Conservation (phyloP, 768 basidiomycete genomes). For the Crucibulum laeve region DNA sequence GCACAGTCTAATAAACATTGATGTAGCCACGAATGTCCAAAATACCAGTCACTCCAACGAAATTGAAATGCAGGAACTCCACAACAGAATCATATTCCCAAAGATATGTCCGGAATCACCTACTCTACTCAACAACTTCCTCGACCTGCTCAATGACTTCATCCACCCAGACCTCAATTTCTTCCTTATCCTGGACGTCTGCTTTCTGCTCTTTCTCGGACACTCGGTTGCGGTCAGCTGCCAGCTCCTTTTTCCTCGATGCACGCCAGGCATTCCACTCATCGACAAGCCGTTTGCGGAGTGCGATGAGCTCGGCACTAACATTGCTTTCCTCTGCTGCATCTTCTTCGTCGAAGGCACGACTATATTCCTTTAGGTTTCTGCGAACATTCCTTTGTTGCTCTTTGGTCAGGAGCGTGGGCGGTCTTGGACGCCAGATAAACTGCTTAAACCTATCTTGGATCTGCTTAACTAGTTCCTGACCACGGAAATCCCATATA, state of each 20-base stretch:
- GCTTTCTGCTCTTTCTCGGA: conserved; percentile 27
- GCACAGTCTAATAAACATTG: conserved; percentile 13
- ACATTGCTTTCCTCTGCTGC: conserved; percentile 93
- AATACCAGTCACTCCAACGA: conserved; percentile 8
- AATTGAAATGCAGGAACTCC: too few species aligned
- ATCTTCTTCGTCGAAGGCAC: conserved; percentile 94
- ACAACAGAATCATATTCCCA: too few species aligned
- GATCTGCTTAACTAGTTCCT: conserved; percentile 84
- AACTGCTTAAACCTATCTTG: conserved; percentile 98
- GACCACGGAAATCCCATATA: conserved; percentile 98
- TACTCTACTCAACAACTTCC: conserved; percentile 52
- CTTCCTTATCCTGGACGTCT: conserved; percentile 69
- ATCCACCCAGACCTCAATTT: conserved; percentile 92
- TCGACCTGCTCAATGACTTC: conserved; percentile 91
- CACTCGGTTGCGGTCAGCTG: conserved; percentile 41
- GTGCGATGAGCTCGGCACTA: conserved; percentile 88
- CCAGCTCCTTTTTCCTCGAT: conserved; percentile 62
- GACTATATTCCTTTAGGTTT: conserved; percentile 88
- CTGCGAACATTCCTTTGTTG: conserved; percentile 82
- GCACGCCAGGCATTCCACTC: conserved; percentile 99
- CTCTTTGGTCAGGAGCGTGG: conserved; percentile 80
- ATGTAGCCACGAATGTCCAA: conserved; percentile 13
- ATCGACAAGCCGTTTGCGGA: conserved; percentile 86
- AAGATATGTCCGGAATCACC: conserved; percentile 2
- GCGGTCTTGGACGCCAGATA: conserved; percentile 96